Evolutionary conservation across 106 monocot genomes (phyloP).

Genomic region (Dendrobium nobile): DNA sequence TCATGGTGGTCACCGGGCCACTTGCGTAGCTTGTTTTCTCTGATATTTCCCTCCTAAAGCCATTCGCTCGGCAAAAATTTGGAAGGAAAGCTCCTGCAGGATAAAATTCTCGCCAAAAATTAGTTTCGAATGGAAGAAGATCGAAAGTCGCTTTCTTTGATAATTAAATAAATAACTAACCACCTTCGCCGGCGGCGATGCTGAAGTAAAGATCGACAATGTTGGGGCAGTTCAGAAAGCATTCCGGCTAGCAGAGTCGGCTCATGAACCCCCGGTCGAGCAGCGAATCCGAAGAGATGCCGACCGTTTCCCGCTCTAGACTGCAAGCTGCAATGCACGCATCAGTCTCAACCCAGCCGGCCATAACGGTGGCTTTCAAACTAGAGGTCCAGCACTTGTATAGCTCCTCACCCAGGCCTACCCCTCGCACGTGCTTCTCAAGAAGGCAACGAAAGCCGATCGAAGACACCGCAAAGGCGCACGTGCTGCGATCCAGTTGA

Average conservation of each 20-base stretch:
- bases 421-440: constrained; percentile 23
- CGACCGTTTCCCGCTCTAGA: constrained; percentile 15
- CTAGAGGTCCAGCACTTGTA: no score
- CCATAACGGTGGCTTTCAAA: neutral
- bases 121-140: constrained; percentile 10
- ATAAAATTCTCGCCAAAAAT: constrained; percentile 5
- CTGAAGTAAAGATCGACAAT: constrained; percentile 28
- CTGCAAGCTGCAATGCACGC: constrained; percentile 24
- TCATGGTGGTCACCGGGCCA: no score
- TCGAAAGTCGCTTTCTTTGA: constrained; percentile 6
- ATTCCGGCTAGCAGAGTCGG: constrained; percentile 21
- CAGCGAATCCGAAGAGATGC: constrained; percentile 21
- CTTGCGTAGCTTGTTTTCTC: no score
- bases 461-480: constrained; percentile 37
- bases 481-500: constrained; percentile 12
- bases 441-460: constrained; percentile 29
- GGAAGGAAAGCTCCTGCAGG: constrained; percentile 4
- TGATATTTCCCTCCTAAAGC: no score
- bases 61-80: no score
- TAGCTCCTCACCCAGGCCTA: constrained; percentile 4
- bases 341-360: constrained; percentile 23
- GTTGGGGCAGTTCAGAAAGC: constrained; percentile 25
- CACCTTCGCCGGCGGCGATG: constrained; percentile 22
- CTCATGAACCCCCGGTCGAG: constrained; percentile 4
- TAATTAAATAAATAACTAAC: no score